These are phyloP conservation scores for Dryas octopetala DNA, from an alignment of 306 rosid species.

Conservation along the genomic window DNA sequence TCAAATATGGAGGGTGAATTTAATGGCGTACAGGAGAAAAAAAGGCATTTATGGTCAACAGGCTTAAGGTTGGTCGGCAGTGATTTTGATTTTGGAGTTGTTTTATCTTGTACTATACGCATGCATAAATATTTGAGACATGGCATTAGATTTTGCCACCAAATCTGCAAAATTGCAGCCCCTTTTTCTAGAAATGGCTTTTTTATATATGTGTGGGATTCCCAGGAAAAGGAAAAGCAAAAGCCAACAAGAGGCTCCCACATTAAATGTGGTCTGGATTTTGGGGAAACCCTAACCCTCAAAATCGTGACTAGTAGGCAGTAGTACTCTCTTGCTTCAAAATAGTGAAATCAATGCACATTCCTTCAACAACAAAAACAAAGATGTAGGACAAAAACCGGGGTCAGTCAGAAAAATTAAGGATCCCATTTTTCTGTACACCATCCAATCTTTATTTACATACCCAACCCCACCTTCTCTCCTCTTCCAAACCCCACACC, in stretches of 20 bases:
- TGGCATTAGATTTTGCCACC: constrained; percentile 8
- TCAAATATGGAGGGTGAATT: neutral
- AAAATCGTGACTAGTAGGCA: neutral
- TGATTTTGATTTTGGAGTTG: neutral
- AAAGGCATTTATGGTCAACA: neutral
- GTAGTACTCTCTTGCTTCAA: neutral
- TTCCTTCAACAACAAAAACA: constrained; percentile 63
- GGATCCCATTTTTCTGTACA: constrained; percentile 24
- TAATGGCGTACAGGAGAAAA: neutral
- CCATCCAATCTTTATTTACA: constrained; percentile 11
- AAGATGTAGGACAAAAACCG: constrained; percentile 54
- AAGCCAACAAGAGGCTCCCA: neutral
- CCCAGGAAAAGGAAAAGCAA: neutral
- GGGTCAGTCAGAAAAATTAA: constrained; percentile 34
- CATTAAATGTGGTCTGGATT: neutral
- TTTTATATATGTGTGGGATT: neutral
- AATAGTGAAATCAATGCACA: constrained; percentile 55
- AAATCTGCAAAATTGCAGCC: constrained; percentile 1
- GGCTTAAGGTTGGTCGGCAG: neutral
- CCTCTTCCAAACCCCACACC: neutral
- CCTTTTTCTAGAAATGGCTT: neutral
- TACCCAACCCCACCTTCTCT: constrained; percentile 26
- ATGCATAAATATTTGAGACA: neutral
- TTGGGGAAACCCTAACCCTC: neutral
- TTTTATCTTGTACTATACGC: constrained; percentile 16